Conservation (phyloP, 345 rosid genomes). For the Noccaea bulbosa region DNA sequence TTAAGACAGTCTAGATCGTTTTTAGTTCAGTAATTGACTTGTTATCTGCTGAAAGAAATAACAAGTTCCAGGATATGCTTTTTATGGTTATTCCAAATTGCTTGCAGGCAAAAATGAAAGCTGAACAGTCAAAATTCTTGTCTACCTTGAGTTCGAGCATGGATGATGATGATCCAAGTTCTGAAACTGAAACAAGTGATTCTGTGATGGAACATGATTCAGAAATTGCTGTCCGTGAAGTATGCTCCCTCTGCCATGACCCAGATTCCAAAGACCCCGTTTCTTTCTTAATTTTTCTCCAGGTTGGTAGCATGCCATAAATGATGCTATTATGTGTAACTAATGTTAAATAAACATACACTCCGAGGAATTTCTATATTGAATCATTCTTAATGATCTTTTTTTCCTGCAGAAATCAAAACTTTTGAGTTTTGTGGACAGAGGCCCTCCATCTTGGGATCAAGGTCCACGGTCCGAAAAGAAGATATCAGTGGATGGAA, state of each 20-base stretch:
- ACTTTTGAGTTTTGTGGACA: slow-evolving; percentile 76
- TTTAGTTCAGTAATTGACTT: slow-evolving; percentile 18
- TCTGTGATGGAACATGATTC: slow-evolving; percentile 49
- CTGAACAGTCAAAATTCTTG: slow-evolving; percentile 90
- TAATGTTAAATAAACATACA: slow-evolving; percentile 17
- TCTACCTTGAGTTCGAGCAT: slow-evolving; percentile 57
- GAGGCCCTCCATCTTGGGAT: slow-evolving; percentile 77
- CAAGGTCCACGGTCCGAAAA: slow-evolving; percentile 48
- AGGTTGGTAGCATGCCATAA: slow-evolving; percentile 61
- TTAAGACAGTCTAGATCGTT: slow-evolving; percentile 12
- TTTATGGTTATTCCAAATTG: slow-evolving; percentile 38
- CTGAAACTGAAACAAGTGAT: slow-evolving; percentile 52
- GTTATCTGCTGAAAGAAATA: not conserved
- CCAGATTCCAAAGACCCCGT: slow-evolving; percentile 70
- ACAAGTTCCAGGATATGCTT: slow-evolving; percentile 19
- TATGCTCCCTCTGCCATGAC: slow-evolving; percentile 92
- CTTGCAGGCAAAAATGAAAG: slow-evolving; percentile 95
- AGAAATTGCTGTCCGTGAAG: slow-evolving; percentile 57
- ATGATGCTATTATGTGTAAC: slow-evolving; percentile 24
- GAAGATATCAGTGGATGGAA: slow-evolving; percentile 45
- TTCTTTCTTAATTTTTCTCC: slow-evolving; percentile 87
- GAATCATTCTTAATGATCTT: slow-evolving; percentile 30
- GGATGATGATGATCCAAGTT: slow-evolving; percentile 53
- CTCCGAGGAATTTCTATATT: slow-evolving; percentile 23
- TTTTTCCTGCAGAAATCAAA: slow-evolving; percentile 76